Base-by-base conservation (phyloP, 2,329 filamentous ascomycete genomes). In the Myriosclerotinia scirpicola region DNA sequence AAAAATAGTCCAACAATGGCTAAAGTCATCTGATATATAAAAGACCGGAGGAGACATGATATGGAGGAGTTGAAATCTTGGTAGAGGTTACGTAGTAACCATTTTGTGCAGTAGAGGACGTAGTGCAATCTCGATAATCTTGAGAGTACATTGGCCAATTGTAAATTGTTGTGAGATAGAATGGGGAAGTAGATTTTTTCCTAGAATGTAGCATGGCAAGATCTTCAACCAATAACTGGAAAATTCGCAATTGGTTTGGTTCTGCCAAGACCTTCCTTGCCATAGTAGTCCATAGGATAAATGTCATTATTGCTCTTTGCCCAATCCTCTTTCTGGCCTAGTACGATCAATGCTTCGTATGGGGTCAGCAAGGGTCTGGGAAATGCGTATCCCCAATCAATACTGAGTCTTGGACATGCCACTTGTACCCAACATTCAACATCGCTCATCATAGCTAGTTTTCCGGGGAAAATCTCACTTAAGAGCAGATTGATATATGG, bases 211-310 rank as follows among this genome's bases (percentile, higher is more conserved):
- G 8, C 34, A 26, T 50, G 30, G 34, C 30, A 0, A 22, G 22
- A 8, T n/a, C 42, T 30, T 74, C 70, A 73, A 22, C 68, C 69
- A 50, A 64, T 68, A n/a, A 67, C 66, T 26, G 67, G 54, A 48
- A 72, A 42, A 5, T 59, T 30, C 9, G 48, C 55, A 1, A 66
- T 60, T 40, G 71, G 67, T 62, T 83, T 93, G 42, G 90, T 93
- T 77, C 95, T 87, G 1, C 94, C 95, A 65, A 99, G 76, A 0
- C 95, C 95, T 55, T 97, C 92, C 77, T 90, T 94, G 0, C 89
- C 93, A 79, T 99, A 99, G 76, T 96, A 99, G 78, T 99, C 93
- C 95, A 99, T 99, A 0, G 93, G 94, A 80, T 99, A 99, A 17
- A 92, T 84, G 1, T 87, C 90, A 58, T 78, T 79, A 64, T 83